A percentile compares a stretch with the other conserved stretches of the same genome.
Conservation (phyloP, 2,329 filamentous ascomycete genomes). For the Trichoderma koningiopsis region DNA sequence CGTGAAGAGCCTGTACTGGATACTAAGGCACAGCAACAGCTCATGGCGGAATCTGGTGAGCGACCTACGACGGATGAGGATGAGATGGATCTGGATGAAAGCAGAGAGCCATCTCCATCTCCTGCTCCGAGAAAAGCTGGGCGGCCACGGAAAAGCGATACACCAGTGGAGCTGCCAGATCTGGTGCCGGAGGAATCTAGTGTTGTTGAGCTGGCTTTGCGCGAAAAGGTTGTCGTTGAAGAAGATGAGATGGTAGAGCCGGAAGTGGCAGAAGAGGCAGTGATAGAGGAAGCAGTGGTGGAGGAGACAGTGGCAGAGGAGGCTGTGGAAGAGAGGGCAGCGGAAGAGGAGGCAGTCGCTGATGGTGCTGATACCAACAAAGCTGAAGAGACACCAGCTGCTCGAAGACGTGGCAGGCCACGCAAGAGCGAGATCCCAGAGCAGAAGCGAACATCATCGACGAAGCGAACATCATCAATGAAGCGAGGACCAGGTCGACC, state of each 20-base stretch:
- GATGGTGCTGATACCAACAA: neutral
- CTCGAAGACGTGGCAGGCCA: neutral
- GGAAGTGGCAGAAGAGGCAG: neutral
- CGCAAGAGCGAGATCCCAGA: neutral
- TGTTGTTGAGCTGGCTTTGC: neutral
- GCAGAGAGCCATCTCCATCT: neutral
- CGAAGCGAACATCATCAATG: neutral
- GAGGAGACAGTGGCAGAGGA: neutral
- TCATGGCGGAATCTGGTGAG: neutral
- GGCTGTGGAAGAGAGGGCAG: too few species aligned
- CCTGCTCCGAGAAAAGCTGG: neutral
- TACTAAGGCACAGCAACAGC: slow-evolving; percentile 1
- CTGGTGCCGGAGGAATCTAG: neutral
- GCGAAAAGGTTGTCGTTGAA: neutral
- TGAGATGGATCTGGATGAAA: neutral
- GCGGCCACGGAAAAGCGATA: neutral
- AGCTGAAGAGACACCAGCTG: neutral
- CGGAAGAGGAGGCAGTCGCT: neutral
- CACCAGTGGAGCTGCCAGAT: neutral
- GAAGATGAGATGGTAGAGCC: neutral
- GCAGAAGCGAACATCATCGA: neutral
- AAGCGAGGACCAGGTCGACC: slow-evolving; percentile 13
- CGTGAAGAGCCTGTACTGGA: neutral
- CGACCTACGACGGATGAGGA: neutral
- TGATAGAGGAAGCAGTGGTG: neutral